Evolutionary conservation across 805 yeast species (phyloP).

Genomic region (Kodamaea neixiangensis): DNA sequence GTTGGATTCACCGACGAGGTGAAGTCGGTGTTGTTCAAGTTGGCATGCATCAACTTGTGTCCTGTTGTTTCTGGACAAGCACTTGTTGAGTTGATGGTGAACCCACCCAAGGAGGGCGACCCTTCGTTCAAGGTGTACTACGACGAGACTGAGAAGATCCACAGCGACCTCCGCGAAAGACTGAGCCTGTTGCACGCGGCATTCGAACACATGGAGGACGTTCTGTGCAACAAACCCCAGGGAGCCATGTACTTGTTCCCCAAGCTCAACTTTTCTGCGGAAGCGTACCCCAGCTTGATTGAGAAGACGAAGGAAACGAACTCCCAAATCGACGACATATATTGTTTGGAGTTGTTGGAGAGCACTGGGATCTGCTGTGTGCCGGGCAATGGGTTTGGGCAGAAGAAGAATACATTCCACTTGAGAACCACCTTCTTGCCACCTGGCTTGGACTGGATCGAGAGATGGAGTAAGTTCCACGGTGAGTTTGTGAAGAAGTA

Average conservation of each 20-base stretch:
- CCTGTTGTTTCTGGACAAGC: conserved; percentile 97
- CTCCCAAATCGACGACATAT: conserved; percentile 78
- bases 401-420: conserved; percentile 84
- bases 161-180: conserved; percentile 60
- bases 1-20: conserved; percentile 77
- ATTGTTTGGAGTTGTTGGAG: conserved; percentile 82
- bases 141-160: conserved; percentile 63
- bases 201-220: conserved; percentile 76
- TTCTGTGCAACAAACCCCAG: conserved; percentile 83
- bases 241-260: conserved; percentile 99
- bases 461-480: conserved; percentile 79
- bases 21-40: conserved; percentile 69
- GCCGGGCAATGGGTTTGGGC: conserved; percentile 98
- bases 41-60: conserved; percentile 89
- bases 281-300: conserved; percentile 53
- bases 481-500: conserved; percentile 63
- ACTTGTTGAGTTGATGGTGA: conserved; percentile 86
- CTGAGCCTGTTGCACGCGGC: conserved; percentile 67
- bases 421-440: conserved; percentile 96
- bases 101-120: conserved; percentile 83
- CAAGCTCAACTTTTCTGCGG: conserved; percentile 55
- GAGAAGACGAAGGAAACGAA: conserved; percentile 58
- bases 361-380: conserved; percentile 94
- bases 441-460: conserved; percentile 90
- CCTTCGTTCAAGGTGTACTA: conserved; percentile 69